Base-by-base conservation (phyloP, 495 filamentous ascomycete species). In the Bombardia bombarda region DNA sequence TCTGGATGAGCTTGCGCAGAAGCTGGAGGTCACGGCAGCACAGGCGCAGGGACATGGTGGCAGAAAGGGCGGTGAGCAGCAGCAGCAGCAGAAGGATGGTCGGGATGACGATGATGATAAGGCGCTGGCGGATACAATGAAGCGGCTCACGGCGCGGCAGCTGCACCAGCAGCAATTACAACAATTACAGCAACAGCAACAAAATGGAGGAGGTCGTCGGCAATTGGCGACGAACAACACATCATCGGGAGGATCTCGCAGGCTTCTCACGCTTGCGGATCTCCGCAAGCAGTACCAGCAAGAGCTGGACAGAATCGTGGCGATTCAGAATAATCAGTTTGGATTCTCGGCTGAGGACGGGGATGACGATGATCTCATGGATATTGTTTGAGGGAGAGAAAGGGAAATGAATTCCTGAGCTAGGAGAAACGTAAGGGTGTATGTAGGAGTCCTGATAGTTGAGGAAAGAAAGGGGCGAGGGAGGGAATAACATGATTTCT, bases 201-300 rank as follows among this genome's bases (percentile, higher is more conserved):
- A 40, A 40, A 22, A 14, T 48, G 48, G n/a, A n/a, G 26, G 26
- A 8, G 26, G 3, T 13, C 2, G 9, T 2, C 9, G 9, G 26
- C 26, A 8, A 13, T 13, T 28, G 26, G 9, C 26, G 26, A n/a
- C n/a, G n/a, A n/a, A n/a, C n/a, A n/a, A n/a, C n/a, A n/a, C n/a
- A n/a, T n/a, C n/a, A n/a, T n/a, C 40, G 49, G 35, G 61, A 62
- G 61, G 9, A 33, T 19, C 16, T 1, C 71, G 81, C 47, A 73
- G 66, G 56, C 68, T 97, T 12, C 75, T 97, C 16, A 93, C 85
- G 13, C 67, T 97, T 14, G 82, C 79, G 6, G 90, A 95, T 58
- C 65, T 97, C 18, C 74, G 86, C 49, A 84, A 80, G 54, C 83
- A 84, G 57, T 97, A 92, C 65, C 84, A 92, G 60, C 73, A 69